phyloP scores from a whole-genome alignment of 768 basidiomycete species.

The Phlebiopsis gigantea region DNA sequence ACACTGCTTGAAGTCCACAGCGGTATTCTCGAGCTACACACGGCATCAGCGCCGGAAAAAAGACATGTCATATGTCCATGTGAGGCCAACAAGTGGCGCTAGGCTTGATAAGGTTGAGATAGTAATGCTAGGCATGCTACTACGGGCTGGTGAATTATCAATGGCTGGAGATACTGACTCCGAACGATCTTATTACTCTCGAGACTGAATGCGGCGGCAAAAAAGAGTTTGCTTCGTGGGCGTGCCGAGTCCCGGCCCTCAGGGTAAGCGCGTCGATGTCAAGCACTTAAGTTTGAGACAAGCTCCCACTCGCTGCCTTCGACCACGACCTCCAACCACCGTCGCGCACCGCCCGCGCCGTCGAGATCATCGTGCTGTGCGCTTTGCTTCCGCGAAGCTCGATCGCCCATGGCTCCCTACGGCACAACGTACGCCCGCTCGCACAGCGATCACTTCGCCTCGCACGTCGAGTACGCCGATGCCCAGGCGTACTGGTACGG shows the following conservation, averaged over 20 bases:
- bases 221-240: background rate
- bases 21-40: too few species aligned
- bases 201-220: background rate
- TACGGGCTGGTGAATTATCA: background rate
- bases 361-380: background rate
- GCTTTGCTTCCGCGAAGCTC: conserved; percentile 8
- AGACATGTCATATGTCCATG: too few species aligned
- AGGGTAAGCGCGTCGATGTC: background rate
- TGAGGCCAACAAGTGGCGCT: too few species aligned
- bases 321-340: background rate
- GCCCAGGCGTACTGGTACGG: background rate
- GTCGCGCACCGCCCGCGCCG: background rate
- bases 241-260: conserved; percentile 5
- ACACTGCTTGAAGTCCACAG: too few species aligned
- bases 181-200: too few species aligned
- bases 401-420: conserved; percentile 2
- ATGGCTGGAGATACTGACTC: background rate
- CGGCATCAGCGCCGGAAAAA: too few species aligned
- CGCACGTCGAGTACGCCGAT: background rate
- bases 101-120: background rate
- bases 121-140: background rate
- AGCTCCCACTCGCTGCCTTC: background rate
- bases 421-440: background rate
- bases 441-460: background rate
- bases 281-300: background rate